These are phyloP conservation scores for Lasiodiplodia theobromae DNA, from an alignment of 2,329 filamentous ascomycete species.

Conservation along the genomic window DNA sequence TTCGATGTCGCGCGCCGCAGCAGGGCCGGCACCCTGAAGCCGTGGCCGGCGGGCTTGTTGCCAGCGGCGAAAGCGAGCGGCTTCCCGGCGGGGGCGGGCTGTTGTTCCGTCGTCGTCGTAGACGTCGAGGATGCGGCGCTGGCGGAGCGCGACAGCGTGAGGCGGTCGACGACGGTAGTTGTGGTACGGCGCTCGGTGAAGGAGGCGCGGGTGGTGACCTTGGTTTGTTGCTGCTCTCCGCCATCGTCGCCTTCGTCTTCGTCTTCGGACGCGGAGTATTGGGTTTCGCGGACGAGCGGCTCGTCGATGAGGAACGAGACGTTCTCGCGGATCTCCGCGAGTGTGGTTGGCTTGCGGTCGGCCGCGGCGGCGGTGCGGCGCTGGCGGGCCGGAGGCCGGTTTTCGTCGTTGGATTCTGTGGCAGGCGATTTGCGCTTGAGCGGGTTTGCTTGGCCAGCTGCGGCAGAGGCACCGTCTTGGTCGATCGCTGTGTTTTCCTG, in stretches of 20 bases:
- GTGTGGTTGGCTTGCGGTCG: conserved; percentile 69
- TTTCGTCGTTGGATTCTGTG: conserved; percentile 51
- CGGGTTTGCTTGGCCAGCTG: conserved; percentile 35
- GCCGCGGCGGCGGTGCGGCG: conserved; percentile 64
- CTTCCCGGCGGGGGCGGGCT: conserved; percentile 39
- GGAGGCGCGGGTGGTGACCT: conserved; percentile 33
- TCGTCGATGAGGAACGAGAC: conserved; percentile 83
- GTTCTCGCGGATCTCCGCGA: conserved; percentile 83
- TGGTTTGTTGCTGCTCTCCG: conserved; percentile 47
- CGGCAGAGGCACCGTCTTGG: background rate
- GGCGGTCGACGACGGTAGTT: conserved; percentile 72
- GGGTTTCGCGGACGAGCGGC: conserved; percentile 63
- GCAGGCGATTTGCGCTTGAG: conserved; percentile 50
- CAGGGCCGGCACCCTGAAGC: conserved; percentile 74
- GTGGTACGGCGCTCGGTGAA: conserved; percentile 49
- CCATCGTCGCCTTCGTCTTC: conserved; percentile 57
- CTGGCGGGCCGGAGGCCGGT: conserved; percentile 62
- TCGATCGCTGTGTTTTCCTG: background rate
- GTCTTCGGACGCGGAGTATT: conserved; percentile 50
- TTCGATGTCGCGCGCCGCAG: conserved; percentile 75
- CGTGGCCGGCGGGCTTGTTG: conserved; percentile 49
- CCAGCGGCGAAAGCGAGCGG: conserved; percentile 63
- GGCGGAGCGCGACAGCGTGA: conserved; percentile 68
- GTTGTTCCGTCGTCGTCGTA: background rate
- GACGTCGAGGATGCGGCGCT: conserved; percentile 28